phyloP scores from a whole-genome alignment of 805 yeast genomes.

The Komagataella pseudopastoris region DNA sequence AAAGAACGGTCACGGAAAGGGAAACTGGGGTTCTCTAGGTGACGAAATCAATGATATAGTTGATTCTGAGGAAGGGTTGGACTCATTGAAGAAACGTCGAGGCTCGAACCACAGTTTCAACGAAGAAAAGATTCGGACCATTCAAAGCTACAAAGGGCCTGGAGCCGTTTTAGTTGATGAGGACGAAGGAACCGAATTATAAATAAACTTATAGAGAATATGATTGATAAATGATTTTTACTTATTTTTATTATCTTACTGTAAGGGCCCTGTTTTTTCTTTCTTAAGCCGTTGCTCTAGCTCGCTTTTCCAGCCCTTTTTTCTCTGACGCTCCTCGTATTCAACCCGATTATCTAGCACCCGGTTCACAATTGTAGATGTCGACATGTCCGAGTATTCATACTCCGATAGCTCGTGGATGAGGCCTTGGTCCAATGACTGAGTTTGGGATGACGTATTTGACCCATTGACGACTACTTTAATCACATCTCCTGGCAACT shows the following conservation, averaged over 20 bases:
- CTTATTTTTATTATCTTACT: too few relatives aligned
- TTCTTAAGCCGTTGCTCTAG: slow-evolving; percentile 22
- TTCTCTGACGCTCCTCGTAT: slow-evolving; percentile 77
- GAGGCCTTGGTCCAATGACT: slow-evolving; percentile 15
- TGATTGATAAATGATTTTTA: neutral
- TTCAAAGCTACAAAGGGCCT: slow-evolving; percentile 10
- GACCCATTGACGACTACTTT: slow-evolving; percentile 46
- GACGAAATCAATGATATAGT: slow-evolving; percentile 61
- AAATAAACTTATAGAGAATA: neutral
- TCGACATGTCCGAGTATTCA: slow-evolving; percentile 49
- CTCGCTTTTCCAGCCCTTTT: slow-evolving; percentile 73
- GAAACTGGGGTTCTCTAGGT: slow-evolving; percentile 79
- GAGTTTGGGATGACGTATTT: slow-evolving; percentile 22
- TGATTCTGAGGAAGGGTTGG: slow-evolving; percentile 41
- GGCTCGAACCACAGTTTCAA: slow-evolving; percentile 34
- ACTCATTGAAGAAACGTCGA: slow-evolving; percentile 32
- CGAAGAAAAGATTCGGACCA: slow-evolving; percentile 22
- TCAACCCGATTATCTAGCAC: slow-evolving; percentile 54
- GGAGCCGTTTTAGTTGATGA: neutral
- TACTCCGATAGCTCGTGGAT: slow-evolving; percentile 35
- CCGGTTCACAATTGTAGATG: slow-evolving; percentile 60
- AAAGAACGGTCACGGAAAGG: slow-evolving; percentile 77
- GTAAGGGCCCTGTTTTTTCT: slow-evolving; percentile 6
- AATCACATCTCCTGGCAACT: slow-evolving; percentile 22
- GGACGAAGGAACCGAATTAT: neutral